Evolutionary conservation across 768 basidiomycete species (phyloP), one percentile per base, ranked within the genome.

Genomic region (Boletus subcaerulescens): DNA sequence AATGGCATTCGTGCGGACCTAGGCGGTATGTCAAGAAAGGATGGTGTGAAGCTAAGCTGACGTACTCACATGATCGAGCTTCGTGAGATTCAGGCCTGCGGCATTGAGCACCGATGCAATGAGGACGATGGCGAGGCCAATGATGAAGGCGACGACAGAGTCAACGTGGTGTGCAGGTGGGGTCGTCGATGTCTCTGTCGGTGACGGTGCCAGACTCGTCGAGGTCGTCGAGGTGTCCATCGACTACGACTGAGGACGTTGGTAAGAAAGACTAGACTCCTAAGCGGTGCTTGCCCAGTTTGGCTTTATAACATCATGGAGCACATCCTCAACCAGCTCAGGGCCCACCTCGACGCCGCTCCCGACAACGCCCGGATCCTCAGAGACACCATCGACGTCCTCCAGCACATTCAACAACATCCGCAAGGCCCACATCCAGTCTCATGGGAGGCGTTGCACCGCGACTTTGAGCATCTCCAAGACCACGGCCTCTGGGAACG

Each of bases 1-100:
- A 46, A 96, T 75, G 24, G 78, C 75, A 59, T 78, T 87, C 24
- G 87, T 91, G 43, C 86, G 78, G 29, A 88, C 85, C 87, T 89
- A 47, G n/a, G 9, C 38, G 6, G 57, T 22, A 43, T 3, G 54
- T 58, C 24, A 60, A 44, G 24, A 7, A 38, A 12, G 36, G 24
- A 13, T 45, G 31, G 20, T 45, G 56, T 4, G 17, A 14, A 35
- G 36, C 26, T 24, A 14, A 14, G 33, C 12, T 29, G 22, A 57
- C 53, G 20, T 29, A 75, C 86, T 60, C 52, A 88, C 85, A 81
- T 95, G 93, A 73, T 97, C 95, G 40, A 96, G 74, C 72, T 98
- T 98, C 36, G 93, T 94, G 55, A 98, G 76, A 67, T 97, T 98
- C 40, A 98, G 78, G n/a, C 95, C 95, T 0, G 88, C 91, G 33